Evolutionary conservation across 495 filamentous ascomycete species (phyloP).

Genomic region (Penicillium paradoxum): DNA sequence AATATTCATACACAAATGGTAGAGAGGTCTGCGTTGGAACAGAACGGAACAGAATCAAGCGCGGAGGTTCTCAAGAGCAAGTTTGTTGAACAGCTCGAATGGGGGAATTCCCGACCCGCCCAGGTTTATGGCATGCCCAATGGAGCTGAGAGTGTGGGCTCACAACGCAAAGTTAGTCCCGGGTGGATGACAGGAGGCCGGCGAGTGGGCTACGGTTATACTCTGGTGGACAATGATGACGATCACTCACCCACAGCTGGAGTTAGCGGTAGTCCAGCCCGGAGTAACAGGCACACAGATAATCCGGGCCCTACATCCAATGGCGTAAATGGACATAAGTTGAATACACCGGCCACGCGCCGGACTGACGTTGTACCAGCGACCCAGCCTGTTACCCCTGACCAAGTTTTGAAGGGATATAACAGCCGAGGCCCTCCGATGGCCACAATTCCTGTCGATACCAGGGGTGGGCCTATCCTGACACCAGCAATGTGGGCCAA

Average conservation of each 20-base stretch:
- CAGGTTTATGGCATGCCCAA: not conserved
- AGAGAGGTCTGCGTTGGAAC: not conserved
- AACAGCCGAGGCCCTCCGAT: not conserved
- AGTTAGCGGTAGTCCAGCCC: not conserved
- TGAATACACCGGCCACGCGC: not conserved
- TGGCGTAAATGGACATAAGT: not conserved
- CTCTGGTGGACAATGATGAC: slow-evolving; percentile 25
- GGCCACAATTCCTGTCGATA: not conserved
- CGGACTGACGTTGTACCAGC: no score
- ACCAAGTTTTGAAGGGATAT: not conserved
- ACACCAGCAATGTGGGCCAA: not conserved
- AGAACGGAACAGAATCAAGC: not conserved
- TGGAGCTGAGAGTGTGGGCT: slow-evolving; percentile 1
- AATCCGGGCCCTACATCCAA: not conserved
- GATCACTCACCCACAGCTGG: slow-evolving; percentile 1
- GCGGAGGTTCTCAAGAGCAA: slow-evolving; percentile 15
- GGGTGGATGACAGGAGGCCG: slow-evolving; percentile 46
- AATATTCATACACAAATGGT: not conserved
- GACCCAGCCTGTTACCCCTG: not conserved
- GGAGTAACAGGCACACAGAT: not conserved
- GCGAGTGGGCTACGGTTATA: slow-evolving; percentile 43
- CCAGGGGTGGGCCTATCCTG: not conserved
- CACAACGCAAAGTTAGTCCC: slow-evolving; percentile 35
- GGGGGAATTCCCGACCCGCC: slow-evolving; percentile 3
- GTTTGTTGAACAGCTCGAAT: slow-evolving; percentile 31